Conservation (phyloP, 2,329 filamentous ascomycete species). For the Verticillium longisporum region DNA sequence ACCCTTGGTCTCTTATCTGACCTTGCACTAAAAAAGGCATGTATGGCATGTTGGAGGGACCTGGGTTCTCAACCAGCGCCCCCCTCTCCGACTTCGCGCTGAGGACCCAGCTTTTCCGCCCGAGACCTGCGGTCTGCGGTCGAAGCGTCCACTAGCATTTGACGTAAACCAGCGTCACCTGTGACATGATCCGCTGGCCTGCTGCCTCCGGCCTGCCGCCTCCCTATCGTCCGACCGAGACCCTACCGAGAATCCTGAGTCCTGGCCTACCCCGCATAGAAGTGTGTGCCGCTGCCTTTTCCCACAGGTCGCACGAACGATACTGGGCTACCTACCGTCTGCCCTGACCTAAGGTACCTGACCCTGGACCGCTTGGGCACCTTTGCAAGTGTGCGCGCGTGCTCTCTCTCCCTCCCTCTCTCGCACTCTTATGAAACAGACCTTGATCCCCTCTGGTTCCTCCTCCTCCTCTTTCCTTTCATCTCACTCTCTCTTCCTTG, state of each 20-base stretch:
- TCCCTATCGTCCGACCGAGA: not conserved
- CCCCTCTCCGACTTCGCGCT: not conserved
- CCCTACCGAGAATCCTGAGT: not conserved
- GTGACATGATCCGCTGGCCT: not conserved
- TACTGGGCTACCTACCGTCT: not conserved
- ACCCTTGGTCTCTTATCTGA: too few species aligned
- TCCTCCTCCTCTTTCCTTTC: not conserved
- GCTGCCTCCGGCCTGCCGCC: not conserved
- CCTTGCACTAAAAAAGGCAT: too few species aligned
- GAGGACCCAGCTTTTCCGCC: not conserved
- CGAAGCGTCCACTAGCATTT: not conserved
- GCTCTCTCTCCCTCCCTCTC: not conserved
- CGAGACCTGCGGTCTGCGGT: not conserved
- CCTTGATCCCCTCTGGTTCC: not conserved
- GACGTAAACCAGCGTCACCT: constrained; percentile 2
- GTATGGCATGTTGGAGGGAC: too few species aligned
- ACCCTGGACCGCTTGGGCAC: not conserved
- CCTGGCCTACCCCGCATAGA: not conserved
- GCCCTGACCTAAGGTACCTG: not conserved
- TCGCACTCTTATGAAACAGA: not conserved
- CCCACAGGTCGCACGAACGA: not conserved
- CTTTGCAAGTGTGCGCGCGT: not conserved
- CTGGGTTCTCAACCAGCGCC: too few species aligned
- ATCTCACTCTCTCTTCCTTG: not conserved
- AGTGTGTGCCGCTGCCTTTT: not conserved